These are phyloP conservation scores for Fusarium sp. DNA, from an alignment of 2,329 filamentous ascomycete genomes.

Conservation along the genomic window DNA sequence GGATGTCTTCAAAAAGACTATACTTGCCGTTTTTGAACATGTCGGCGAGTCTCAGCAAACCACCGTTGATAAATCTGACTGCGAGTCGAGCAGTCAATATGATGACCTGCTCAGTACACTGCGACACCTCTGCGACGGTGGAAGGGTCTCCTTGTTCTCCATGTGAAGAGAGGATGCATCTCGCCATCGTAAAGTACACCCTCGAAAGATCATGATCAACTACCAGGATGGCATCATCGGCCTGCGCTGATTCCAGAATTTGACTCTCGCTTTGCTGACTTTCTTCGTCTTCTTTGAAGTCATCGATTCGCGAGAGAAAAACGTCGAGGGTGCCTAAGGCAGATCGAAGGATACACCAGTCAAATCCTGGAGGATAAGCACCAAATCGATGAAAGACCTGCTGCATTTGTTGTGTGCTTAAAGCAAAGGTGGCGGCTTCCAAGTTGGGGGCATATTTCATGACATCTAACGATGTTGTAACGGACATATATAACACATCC, in stretches of 20 bases:
- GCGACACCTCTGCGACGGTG: conserved; percentile 38
- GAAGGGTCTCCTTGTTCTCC: conserved; percentile 19
- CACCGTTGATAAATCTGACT: conserved; percentile 58
- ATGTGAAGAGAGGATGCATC: conserved; percentile 50
- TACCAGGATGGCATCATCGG: conserved; percentile 60
- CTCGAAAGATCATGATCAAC: conserved; percentile 62
- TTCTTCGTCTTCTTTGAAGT: conserved; percentile 54
- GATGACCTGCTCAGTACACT: conserved; percentile 59
- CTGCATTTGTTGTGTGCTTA: conserved; percentile 64
- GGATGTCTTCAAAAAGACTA: conserved; percentile 60
- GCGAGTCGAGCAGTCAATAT: conserved; percentile 60
- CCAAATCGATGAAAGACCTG: conserved; percentile 63
- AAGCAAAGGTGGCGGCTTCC: conserved; percentile 59
- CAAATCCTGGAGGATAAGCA: conserved; percentile 55
- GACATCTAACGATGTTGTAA: conserved; percentile 63
- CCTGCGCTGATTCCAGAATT: conserved; percentile 54
- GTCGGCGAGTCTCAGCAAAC: conserved; percentile 57
- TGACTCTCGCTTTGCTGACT: conserved; percentile 55
- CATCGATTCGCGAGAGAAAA: conserved; percentile 60
- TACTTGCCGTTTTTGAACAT: conserved; percentile 63
- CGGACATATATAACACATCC: conserved; percentile 64
- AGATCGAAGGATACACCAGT: conserved; percentile 61
- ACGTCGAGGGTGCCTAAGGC: conserved; percentile 61
- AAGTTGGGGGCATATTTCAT: conserved; percentile 60
- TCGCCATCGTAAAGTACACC: conserved; percentile 61